These are phyloP conservation scores for Globisporangium sylvaticum DNA, from an alignment of 352 stramenopile genomes.

Conservation along the genomic window DNA sequence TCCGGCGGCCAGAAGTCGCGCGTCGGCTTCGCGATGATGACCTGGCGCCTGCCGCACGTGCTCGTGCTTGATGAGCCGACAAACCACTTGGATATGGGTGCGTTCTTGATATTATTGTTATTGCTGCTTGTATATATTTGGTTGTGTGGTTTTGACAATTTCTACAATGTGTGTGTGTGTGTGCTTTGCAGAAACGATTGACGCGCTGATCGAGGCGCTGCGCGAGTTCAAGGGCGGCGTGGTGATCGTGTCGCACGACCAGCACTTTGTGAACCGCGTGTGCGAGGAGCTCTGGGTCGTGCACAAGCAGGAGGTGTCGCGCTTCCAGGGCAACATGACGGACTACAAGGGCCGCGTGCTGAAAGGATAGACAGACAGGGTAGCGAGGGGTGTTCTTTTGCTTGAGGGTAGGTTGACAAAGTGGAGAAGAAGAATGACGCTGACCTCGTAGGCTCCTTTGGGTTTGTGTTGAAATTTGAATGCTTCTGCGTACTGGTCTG, in stretches of 20 bases:
- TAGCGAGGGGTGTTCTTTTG: background rate
- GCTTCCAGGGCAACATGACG: slow-evolving; percentile 74
- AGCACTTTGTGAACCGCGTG: slow-evolving; percentile 97
- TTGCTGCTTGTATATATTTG: no score
- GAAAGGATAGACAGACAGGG: slow-evolving; percentile 30
- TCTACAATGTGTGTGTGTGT: background rate
- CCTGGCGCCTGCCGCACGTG: slow-evolving; percentile 93
- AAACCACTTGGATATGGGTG: slow-evolving; percentile 95
- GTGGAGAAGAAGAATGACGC: background rate
- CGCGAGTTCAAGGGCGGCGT: slow-evolving; percentile 95
- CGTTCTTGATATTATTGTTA: slow-evolving; percentile 32
- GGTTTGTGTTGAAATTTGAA: background rate
- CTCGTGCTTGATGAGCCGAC: slow-evolving; percentile 97
- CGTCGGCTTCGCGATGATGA: slow-evolving; percentile 93
- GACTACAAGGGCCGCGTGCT: slow-evolving; percentile 84
- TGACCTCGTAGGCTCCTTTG: background rate
- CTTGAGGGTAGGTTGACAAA: background rate
- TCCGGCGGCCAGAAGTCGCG: slow-evolving; percentile 95
- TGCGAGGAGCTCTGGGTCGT: slow-evolving; percentile 93
- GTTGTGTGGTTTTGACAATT: slow-evolving; percentile 14
- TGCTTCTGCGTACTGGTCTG: background rate
- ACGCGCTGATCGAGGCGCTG: slow-evolving; percentile 93
- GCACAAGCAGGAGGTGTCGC: slow-evolving; percentile 65
- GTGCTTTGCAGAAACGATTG: slow-evolving; percentile 63
- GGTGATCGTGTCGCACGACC: slow-evolving; percentile 97